Evolutionary conservation across 805 yeast species (phyloP).

Genomic region (Citeromyces matritensis): DNA sequence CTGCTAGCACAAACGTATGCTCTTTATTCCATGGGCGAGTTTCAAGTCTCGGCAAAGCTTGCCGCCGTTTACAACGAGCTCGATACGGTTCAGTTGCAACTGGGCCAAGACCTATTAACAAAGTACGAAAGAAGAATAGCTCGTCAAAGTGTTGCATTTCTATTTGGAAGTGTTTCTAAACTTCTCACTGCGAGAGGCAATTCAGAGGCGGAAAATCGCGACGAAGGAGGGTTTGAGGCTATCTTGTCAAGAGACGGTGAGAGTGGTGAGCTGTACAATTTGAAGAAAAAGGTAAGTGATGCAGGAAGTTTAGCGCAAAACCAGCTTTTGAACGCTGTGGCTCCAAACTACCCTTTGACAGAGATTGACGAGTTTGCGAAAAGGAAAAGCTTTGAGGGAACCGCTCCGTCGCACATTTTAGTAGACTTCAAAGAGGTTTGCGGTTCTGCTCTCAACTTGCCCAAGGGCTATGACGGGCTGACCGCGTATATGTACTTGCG

Average conservation of each 20-base stretch:
- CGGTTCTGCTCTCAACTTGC: conserved; percentile 41
- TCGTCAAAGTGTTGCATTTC: conserved; percentile 31
- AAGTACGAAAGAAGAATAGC: conserved; percentile 32
- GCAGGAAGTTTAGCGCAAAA: conserved; percentile 50
- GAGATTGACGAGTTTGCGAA: conserved; percentile 4
- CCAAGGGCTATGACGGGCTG: conserved; percentile 57
- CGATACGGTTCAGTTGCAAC: conserved; percentile 40
- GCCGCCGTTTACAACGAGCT: conserved; percentile 35
- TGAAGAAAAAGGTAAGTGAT: conserved; percentile 13
- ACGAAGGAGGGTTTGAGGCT: conserved; percentile 42
- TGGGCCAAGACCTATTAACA: conserved; percentile 36
- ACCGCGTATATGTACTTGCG: conserved; percentile 62
- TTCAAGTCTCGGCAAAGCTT: conserved; percentile 42
- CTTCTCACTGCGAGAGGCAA: conserved; percentile 30
- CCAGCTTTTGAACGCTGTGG: conserved; percentile 58
- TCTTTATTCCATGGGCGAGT: conserved; percentile 58
- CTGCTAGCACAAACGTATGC: conserved; percentile 53
- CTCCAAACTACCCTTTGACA: conserved; percentile 51
- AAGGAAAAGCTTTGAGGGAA: too few relatives aligned
- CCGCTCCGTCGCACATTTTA: conserved; percentile 43
- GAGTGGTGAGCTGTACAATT: conserved; percentile 40
- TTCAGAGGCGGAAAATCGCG: conserved; percentile 10
- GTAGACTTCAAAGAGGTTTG: conserved; percentile 64
- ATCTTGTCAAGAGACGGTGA: conserved; percentile 47
- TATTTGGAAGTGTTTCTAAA: conserved; percentile 47